Evolutionary conservation across 768 basidiomycete genomes (phyloP).

Genomic region (Tylopilus plumbeoviolaceoides): DNA sequence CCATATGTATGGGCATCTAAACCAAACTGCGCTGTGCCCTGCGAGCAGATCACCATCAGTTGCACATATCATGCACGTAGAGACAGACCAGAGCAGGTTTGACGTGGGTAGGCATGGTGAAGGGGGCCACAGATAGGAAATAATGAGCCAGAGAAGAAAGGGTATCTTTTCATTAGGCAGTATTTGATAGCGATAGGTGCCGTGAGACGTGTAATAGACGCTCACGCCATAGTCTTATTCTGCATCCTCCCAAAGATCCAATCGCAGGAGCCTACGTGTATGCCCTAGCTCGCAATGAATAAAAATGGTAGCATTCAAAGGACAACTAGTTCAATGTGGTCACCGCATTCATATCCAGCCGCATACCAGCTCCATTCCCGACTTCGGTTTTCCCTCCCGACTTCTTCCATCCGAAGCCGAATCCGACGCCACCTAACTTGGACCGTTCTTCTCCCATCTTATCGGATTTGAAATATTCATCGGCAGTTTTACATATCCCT

Average conservation of each 20-base stretch:
- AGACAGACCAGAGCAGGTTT: slow-evolving; percentile 7
- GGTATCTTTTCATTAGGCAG: not conserved
- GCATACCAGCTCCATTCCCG: slow-evolving; percentile 25
- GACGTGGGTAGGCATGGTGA: slow-evolving; percentile 3
- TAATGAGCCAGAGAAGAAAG: not conserved
- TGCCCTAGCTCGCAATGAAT: not conserved
- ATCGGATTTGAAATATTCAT: slow-evolving; percentile 41
- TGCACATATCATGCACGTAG: not conserved
- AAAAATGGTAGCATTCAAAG: not conserved
- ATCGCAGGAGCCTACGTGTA: not conserved
- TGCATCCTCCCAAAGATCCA: not conserved
- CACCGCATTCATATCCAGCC: slow-evolving; percentile 12
- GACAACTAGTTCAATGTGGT: slow-evolving; percentile 19
- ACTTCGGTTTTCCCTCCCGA: slow-evolving; percentile 27
- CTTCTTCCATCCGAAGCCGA: slow-evolving; percentile 33
- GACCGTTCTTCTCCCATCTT: slow-evolving; percentile 38
- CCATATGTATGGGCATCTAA: slow-evolving; percentile 1
- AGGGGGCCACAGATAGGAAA: not conserved
- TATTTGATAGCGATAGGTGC: not conserved
- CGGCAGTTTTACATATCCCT: slow-evolving; percentile 53
- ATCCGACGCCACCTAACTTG: slow-evolving; percentile 42
- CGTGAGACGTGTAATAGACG: too few relatives aligned
- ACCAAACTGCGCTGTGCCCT: slow-evolving; percentile 19
- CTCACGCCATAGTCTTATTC: not conserved
- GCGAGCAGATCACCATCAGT: not conserved